A percentile compares a stretch with the other conserved stretches of the same genome.
These are phyloP conservation scores for Penicillium sp. DNA, from an alignment of 2,329 filamentous ascomycete genomes.

Conservation along the genomic window DNA sequence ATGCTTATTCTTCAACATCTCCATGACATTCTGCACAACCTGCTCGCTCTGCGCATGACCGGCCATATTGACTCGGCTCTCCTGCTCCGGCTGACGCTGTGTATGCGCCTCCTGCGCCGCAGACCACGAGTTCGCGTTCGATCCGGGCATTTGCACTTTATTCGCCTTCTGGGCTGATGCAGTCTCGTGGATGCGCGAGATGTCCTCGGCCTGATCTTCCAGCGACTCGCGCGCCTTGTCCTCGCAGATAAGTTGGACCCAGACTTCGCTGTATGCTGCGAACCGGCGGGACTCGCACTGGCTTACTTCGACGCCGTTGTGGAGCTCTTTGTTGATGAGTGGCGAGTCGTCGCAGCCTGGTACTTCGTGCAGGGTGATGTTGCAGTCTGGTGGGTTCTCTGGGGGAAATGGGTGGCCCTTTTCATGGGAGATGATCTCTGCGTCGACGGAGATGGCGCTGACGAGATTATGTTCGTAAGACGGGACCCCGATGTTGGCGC, in stretches of 20 bases:
- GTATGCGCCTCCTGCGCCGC: constrained; percentile 7
- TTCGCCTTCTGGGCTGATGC: constrained; percentile 6
- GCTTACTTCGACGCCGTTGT: constrained; percentile 21
- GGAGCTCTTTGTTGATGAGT: constrained; percentile 22
- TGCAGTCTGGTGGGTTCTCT: constrained; percentile 20
- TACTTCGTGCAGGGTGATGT: constrained; percentile 31
- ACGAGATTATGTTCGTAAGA: constrained; percentile 22
- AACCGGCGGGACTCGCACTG: constrained; percentile 23
- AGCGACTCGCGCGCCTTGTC: constrained; percentile 8
- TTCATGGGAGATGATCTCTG: constrained; percentile 18
- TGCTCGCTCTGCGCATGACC: constrained; percentile 17
- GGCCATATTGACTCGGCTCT: constrained; percentile 15
- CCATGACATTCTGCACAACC: constrained; percentile 16
- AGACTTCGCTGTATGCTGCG: constrained; percentile 26
- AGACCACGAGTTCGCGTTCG: constrained; percentile 17
- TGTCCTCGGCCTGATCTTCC: constrained; percentile 5
- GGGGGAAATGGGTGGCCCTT: constrained; percentile 13
- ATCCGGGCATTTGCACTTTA: constrained; percentile 19
- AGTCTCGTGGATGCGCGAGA: constrained; percentile 10
- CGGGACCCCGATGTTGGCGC: constrained; percentile 25
- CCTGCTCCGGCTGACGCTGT: constrained; percentile 15
- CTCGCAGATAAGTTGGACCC: constrained; percentile 29
- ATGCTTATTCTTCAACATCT: constrained; percentile 13
- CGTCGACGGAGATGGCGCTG: constrained; percentile 25
- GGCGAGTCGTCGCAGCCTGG: constrained; percentile 29